Conservation (phyloP, 2,329 filamentous ascomycete genomes). For the Epichloe sylvatica region DNA sequence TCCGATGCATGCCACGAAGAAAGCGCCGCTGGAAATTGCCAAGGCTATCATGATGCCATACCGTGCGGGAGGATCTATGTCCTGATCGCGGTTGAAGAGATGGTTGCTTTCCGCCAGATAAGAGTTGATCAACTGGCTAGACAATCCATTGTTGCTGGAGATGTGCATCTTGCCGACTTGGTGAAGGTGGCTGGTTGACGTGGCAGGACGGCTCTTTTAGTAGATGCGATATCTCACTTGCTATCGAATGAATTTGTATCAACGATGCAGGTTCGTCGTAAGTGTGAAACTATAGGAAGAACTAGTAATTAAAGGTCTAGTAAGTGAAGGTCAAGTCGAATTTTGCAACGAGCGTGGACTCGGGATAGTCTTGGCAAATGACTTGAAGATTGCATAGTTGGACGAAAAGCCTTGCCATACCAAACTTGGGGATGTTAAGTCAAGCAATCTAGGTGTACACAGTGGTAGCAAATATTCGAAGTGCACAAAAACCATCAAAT, state of each 20-base stretch:
- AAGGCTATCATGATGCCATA: conserved; percentile 7
- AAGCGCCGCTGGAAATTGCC: conserved; percentile 6
- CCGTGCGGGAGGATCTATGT: conserved; percentile 3
- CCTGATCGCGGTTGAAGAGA: conserved; percentile 3
- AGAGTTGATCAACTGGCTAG: background rate
- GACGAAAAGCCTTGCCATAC: background rate
- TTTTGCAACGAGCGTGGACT: background rate
- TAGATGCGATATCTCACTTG: background rate
- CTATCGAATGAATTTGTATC: background rate
- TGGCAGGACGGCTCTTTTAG: background rate
- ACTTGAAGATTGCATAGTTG: background rate
- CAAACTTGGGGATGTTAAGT: background rate
- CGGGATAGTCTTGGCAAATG: background rate
- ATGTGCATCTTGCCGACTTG: background rate
- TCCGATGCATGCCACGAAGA: conserved; percentile 6
- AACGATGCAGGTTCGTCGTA: background rate
- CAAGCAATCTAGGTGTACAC: conserved; percentile 1
- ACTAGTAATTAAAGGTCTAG: background rate
- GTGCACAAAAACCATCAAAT: background rate
- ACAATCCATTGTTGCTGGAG: background rate
- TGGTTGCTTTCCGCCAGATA: background rate
- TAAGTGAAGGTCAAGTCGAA: background rate
- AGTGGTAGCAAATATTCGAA: background rate
- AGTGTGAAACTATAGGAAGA: background rate
- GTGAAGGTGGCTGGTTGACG: background rate